Evolutionary conservation across 163 green algal species (phyloP), one percentile per base, ranked within the genome.

Genomic region (Coccomyxa subellipsoidea): DNA sequence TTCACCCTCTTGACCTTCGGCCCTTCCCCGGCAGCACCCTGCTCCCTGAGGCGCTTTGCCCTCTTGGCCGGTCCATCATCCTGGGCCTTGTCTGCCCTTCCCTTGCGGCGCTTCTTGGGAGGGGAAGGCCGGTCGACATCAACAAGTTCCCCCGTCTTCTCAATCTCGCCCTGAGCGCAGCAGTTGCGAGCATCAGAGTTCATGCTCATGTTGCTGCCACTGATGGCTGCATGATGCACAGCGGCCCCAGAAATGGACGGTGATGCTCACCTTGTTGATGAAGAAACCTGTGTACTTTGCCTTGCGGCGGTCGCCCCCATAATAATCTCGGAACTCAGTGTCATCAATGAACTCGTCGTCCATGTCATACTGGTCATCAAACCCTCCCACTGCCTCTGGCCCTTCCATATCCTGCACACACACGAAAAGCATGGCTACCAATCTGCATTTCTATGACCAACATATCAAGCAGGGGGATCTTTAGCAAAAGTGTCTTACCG

Each of bases 281-380:
- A 83, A 85, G 59, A 90, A 90, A 5, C 86, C 86, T 59, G 38
- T 73, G 69, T 85, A 69, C 59, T 90, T 90, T 32, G 81, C 31
- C 37, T 85, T 85, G 34, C 81, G 76, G 29, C 81, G 73, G 40
- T 88, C 84, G 6, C 83, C 75, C 7, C 31, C 66, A 37, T 81
- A 85, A 23, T 80, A 87, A 34, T 85, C 80, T 38, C 82, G 54
- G 21, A 85, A 38, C 59, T 90, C 86, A 35, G 80, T 81, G 81
- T 90, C 86, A 81, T 90, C 86, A 36, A 90, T 90, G 73, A 87
- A 90, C 9, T 85, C 81, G 77, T 87, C 81, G 25, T 86, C 78
- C 15, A 87, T 84, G 53, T 89, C 86, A 54, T 88, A 89, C 37
- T 80, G 32, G 32, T 77, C 32, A 40, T 77, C 32, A 32, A 40